phyloP scores from a whole-genome alignment of 345 rosid species.

The Eucalyptus regnans region DNA sequence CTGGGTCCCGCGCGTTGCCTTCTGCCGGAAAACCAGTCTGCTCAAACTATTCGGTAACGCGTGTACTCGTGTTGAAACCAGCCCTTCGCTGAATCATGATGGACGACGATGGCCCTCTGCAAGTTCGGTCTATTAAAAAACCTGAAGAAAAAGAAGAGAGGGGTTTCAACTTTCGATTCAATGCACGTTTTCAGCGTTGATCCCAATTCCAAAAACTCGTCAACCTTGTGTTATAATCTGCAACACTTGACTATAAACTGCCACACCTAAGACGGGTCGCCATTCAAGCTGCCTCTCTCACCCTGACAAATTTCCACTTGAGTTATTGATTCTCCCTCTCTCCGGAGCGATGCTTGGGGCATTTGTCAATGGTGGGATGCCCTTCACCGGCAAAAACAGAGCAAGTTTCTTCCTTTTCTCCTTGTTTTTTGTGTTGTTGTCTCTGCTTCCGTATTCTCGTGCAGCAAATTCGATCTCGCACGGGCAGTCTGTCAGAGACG shows the following conservation, averaged over 20 bases:
- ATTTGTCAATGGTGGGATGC: background rate
- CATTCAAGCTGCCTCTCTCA: background rate
- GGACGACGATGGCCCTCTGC: background rate
- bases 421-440: constrained; percentile 3
- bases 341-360: background rate
- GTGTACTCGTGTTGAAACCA: background rate
- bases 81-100: background rate
- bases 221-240: background rate
- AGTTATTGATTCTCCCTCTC: background rate
- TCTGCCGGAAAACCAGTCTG: background rate
- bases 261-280: background rate
- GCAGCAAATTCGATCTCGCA: background rate
- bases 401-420: background rate
- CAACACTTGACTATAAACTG: too few species aligned
- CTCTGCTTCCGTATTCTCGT: constrained; percentile 6
- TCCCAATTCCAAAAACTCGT: background rate
- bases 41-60: too few species aligned
- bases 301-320: background rate
- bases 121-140: background rate
- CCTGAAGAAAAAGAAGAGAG: background rate
- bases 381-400: background rate
- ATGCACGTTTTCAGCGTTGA: background rate
- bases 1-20: background rate
- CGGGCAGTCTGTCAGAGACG: background rate
- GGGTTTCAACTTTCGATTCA: background rate